Conservation (phyloP, 257 asterid genomes). For the Verbena officinalis region DNA sequence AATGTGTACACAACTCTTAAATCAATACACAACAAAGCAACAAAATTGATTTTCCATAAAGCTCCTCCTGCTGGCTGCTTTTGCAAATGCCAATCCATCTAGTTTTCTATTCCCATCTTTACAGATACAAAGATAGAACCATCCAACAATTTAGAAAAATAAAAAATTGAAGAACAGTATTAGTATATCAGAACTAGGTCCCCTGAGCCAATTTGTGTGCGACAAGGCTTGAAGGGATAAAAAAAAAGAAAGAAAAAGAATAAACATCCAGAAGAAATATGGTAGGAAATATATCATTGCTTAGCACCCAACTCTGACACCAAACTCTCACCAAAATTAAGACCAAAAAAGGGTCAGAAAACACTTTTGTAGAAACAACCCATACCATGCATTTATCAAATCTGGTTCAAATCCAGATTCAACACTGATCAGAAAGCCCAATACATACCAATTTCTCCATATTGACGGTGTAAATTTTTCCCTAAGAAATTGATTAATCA, state of each 20-base stretch:
- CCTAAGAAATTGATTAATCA: conserved; percentile 33
- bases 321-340: conserved; percentile 23
- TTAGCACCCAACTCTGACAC: conserved; percentile 18
- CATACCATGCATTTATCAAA: conserved; percentile 23
- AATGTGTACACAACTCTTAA: background rate
- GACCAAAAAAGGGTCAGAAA: conserved; percentile 3
- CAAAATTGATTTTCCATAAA: background rate
- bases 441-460: no score
- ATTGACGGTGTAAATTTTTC: background rate
- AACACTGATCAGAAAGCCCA: background rate
- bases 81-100: conserved; percentile 9
- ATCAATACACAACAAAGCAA: background rate
- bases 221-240: background rate
- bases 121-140: background rate
- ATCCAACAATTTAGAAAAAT: background rate
- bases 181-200: background rate
- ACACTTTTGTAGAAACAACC: conserved; percentile 18
- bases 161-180: background rate
- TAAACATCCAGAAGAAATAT: background rate
- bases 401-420: conserved; percentile 24
- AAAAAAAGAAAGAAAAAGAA: no score
- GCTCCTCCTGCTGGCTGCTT: background rate
- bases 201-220: background rate
- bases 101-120: conserved; percentile 4
- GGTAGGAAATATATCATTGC: background rate